Percentiles rank a stretch among this genome's conserved stretches.
phyloP scores from a whole-genome alignment of 2,329 filamentous ascomycete species.

The Clarireedia homoeocarpa region DNA sequence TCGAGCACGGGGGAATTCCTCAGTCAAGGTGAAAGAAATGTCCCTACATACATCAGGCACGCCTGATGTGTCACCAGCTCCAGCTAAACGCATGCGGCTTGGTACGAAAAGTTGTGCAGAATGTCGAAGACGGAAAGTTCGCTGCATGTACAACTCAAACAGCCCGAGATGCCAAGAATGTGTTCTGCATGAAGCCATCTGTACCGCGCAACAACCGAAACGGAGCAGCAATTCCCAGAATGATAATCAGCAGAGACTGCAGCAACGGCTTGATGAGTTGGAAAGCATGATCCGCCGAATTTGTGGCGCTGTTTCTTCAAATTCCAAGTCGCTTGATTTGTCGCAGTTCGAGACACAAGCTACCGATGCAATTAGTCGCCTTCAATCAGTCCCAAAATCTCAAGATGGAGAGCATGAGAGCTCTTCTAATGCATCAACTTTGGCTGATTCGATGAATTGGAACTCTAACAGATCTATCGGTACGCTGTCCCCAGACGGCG shows the following conservation, averaged over 20 bases:
- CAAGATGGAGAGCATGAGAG: neutral
- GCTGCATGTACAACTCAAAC: conserved; percentile 40
- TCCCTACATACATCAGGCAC: neutral
- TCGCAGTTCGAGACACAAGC: conserved; percentile 5
- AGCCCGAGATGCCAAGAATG: neutral
- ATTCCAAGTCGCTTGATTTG: neutral
- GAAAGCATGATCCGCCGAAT: conserved; percentile 21
- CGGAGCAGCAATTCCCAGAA: conserved; percentile 1
- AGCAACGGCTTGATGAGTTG: conserved; percentile 21
- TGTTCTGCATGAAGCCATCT: conserved; percentile 29
- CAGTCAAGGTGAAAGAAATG: conserved; percentile 1
- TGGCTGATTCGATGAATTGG: too few relatives aligned
- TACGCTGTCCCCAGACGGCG: neutral
- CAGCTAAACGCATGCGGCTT: conserved; percentile 27
- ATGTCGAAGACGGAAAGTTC: conserved; percentile 43
- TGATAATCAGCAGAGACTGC: conserved; percentile 7
- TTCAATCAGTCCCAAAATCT: neutral
- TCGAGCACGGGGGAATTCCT: neutral
- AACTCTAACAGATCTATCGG: neutral
- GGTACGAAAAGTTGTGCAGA: conserved; percentile 32
- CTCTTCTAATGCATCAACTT: neutral
- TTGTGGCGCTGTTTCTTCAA: conserved; percentile 10
- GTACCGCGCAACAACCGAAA: conserved; percentile 35
- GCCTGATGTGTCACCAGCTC: neutral
- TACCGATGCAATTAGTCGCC: conserved; percentile 7